Evolutionary conservation across 352 stramenopile species (phyloP).

Genomic region (Phytophthora sansomeana): DNA sequence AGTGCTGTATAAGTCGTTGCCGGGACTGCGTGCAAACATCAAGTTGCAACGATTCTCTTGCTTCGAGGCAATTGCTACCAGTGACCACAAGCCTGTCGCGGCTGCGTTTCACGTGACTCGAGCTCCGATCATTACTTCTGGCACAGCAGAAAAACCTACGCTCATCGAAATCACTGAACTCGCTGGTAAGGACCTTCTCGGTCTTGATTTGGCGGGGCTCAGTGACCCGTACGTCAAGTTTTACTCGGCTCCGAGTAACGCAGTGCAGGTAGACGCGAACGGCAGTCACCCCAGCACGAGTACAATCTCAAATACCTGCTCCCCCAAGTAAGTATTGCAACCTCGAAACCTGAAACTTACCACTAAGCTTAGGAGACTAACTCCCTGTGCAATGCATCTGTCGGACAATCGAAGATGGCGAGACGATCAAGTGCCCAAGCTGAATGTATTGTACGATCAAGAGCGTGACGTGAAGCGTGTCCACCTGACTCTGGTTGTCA

Average conservation of each 20-base stretch:
- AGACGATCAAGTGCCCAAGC: constrained; percentile 70
- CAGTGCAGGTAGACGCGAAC: constrained; percentile 55
- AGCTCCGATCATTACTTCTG: constrained; percentile 36
- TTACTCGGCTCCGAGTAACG: constrained; percentile 64
- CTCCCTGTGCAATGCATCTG: background rate
- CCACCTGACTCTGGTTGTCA: constrained; percentile 79
- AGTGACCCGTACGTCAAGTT: constrained; percentile 90
- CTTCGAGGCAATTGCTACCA: constrained; percentile 74
- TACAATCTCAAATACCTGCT: constrained; percentile 74
- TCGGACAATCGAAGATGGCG: constrained; percentile 49
- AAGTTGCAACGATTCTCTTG: constrained; percentile 67
- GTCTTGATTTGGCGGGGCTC: constrained; percentile 79
- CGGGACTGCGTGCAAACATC: constrained; percentile 56
- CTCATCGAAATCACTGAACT: constrained; percentile 73
- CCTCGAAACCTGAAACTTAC: background rate
- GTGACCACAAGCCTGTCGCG: constrained; percentile 86
- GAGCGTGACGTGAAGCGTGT: constrained; percentile 64
- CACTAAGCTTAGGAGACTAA: background rate
- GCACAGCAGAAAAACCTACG: constrained; percentile 43
- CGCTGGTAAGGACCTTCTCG: constrained; percentile 60
- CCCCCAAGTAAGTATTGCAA: constrained; percentile 51
- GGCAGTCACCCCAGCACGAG: constrained; percentile 62
- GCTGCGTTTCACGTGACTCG: constrained; percentile 62
- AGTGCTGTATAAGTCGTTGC: constrained; percentile 84
- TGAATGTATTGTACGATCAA: constrained; percentile 59